These are phyloP conservation scores for Chenopodium berlandieri DNA, from an alignment of 148 eudicot species.

Conservation along the genomic window DNA sequence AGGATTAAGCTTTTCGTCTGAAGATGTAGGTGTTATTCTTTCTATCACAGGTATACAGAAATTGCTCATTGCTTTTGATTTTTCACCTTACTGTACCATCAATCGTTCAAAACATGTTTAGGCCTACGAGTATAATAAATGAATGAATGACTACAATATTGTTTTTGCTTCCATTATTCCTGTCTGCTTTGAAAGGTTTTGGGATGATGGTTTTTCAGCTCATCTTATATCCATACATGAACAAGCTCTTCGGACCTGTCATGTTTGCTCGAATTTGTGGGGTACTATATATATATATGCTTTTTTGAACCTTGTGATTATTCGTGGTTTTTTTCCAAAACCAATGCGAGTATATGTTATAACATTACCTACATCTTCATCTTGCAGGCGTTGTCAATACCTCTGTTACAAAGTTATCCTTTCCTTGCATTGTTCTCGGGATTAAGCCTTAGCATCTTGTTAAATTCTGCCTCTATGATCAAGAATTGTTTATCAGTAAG, in stretches of 20 bases:
- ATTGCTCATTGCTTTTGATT: neutral
- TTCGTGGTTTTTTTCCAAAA: neutral
- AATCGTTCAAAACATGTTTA: neutral
- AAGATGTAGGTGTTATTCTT: constrained; percentile 37
- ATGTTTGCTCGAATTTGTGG: constrained; percentile 53
- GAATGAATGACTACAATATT: no score
- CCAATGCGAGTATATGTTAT: no score
- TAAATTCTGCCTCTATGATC: constrained; percentile 59
- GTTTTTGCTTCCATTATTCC: neutral
- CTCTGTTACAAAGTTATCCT: constrained; percentile 59
- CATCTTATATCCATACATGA: constrained; percentile 50
- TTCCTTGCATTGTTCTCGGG: constrained; percentile 64
- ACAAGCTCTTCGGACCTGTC: constrained; percentile 55
- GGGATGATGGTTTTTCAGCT: constrained; percentile 69
- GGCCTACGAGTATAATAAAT: neutral
- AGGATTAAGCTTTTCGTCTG: constrained; percentile 38
- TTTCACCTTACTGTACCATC: no score
- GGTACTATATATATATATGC: constrained; percentile 37
- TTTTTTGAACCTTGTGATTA: neutral
- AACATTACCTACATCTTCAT: neutral
- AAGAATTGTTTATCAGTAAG: constrained; percentile 70
- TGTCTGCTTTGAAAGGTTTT: constrained; percentile 43
- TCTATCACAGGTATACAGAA: constrained; percentile 35
- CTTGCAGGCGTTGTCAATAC: constrained; percentile 43
- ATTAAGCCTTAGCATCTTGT: constrained; percentile 41